Base-by-base conservation (phyloP, 1,284 basidiomycete genomes). In the Ganoderma multipileum region DNA sequence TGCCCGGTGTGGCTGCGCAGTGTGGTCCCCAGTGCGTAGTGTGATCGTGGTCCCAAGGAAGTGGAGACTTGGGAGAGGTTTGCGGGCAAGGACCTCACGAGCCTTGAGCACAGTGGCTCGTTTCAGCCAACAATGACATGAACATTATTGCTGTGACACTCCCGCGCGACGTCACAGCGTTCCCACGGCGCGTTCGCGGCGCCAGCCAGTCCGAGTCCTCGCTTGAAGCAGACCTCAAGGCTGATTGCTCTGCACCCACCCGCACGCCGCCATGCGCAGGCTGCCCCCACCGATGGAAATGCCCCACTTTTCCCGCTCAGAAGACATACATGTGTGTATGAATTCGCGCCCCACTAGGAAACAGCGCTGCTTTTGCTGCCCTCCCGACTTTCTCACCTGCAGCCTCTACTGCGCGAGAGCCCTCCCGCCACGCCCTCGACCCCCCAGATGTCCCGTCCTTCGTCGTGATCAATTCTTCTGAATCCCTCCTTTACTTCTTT, bases 401-500 rank as follows among this genome's bases (percentile, higher is more conserved):
- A 12, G 11, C 23, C 23, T 23, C 65, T 50, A 41, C 23, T 50
- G 59, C 38, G 39, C 63, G 12, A 41, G 50, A 47, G 47, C 58
- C 58, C 58, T 60, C 61, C 30, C 61, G 61, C 33, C 61, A 63
- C 36, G 23, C 42, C 14, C 62, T 63, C 47, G 47, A 52, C 47
- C 47, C 26, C 47, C 55, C 65, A 36, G 23, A 39, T 65, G 23
- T 58, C 61, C 55, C 41, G 42, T 28, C 65, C 57, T 52, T 26
- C 11, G 23, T 26, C 23, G 23, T 52, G 47, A 41, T 63, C 61
- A 52, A 33, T 55, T 62, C 59, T 30, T 64, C 63, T 26, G 36
- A 36, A 57, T 52, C 60, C 62, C 18, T 61, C 28, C 65, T 41
- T 63, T 67, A 66, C 62, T 58, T 58, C 41, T 64, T 55, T 69